These are phyloP conservation scores for Pythium pyrilobum DNA, from an alignment of 352 stramenopile genomes.

Conservation along the genomic window DNA sequence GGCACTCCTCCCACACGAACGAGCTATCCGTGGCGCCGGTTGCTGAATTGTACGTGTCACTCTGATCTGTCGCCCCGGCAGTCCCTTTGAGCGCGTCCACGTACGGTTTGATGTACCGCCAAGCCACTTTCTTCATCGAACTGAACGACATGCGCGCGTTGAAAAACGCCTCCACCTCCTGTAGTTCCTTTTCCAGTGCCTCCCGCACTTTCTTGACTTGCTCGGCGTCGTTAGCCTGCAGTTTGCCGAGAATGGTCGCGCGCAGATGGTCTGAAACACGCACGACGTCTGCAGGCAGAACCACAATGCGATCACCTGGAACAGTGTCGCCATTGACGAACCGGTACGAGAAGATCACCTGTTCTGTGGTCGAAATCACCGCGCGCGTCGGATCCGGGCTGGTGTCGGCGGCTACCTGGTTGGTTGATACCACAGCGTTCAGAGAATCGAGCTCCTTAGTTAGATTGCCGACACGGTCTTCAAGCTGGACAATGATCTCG, in stretches of 20 bases:
- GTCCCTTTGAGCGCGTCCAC: not conserved
- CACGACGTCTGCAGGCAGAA: conserved; percentile 43
- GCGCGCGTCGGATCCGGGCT: not conserved
- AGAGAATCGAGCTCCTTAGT: too few relatives aligned
- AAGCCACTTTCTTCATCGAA: conserved; percentile 19
- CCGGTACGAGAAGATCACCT: conserved; percentile 29
- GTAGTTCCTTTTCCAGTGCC: conserved; percentile 32
- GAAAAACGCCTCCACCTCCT: conserved; percentile 33
- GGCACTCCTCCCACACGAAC: conserved; percentile 46
- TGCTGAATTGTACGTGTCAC: conserved; percentile 25
- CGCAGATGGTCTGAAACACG: conserved; percentile 38
- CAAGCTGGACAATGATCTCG: too few relatives aligned
- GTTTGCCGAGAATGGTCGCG: conserved; percentile 39
- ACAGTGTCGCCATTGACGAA: conserved; percentile 23
- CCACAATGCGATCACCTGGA: conserved; percentile 28
- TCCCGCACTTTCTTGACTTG: conserved; percentile 22
- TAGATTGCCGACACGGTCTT: too few relatives aligned
- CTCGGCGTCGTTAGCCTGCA: conserved; percentile 37
- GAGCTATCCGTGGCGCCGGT: conserved; percentile 18
- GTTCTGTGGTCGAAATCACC: conserved; percentile 8
- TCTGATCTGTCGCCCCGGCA: conserved; percentile 19
- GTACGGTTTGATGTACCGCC: conserved; percentile 19
- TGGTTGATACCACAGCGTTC: not conserved
- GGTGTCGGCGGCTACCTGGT: not conserved
- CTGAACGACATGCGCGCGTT: conserved; percentile 18